A percentile compares a stretch with the other conserved stretches of the same genome.
Evolutionary conservation across 2,329 filamentous ascomycete genomes (phyloP).

Genomic region (Sarocladium brachiariae): DNA sequence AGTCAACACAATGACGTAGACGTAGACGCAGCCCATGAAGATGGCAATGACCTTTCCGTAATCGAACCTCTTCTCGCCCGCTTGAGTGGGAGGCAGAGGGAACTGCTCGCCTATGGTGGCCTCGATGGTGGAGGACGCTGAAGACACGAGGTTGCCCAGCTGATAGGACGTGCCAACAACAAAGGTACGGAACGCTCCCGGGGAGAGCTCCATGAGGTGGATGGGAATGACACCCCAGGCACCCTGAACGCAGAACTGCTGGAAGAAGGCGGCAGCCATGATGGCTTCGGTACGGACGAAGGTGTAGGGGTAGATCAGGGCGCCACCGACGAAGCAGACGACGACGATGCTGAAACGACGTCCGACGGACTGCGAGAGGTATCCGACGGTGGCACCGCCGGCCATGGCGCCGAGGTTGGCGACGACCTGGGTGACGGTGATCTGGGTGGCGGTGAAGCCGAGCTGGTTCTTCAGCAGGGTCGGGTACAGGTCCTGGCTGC

Average conservation of each 20-base stretch:
- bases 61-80: conserved; percentile 49
- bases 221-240: conserved; percentile 74
- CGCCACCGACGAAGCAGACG: conserved; percentile 60
- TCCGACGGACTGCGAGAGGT: conserved; percentile 61
- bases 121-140: conserved; percentile 68
- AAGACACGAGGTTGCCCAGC: conserved; percentile 67
- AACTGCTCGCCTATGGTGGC: conserved; percentile 68
- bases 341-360: conserved; percentile 62
- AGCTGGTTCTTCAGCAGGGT: conserved; percentile 54
- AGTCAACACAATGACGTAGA: conserved; percentile 53
- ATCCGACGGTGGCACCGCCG: conserved; percentile 62
- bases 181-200: conserved; percentile 66
- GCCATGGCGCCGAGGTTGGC: conserved; percentile 64
- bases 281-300: conserved; percentile 56
- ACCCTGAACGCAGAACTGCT: conserved; percentile 73
- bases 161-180: conserved; percentile 71
- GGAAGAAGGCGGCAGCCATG: conserved; percentile 77
- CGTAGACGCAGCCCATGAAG: conserved; percentile 81
- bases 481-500: conserved; percentile 58
- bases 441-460: conserved; percentile 41
- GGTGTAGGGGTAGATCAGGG: conserved; percentile 76
- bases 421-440: conserved; percentile 66
- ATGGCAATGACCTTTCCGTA: conserved; percentile 85
- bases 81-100: conserved; percentile 53
- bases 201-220: conserved; percentile 70